Conservation (phyloP, 805 yeast genomes). For the Spathaspora girioi region DNA sequence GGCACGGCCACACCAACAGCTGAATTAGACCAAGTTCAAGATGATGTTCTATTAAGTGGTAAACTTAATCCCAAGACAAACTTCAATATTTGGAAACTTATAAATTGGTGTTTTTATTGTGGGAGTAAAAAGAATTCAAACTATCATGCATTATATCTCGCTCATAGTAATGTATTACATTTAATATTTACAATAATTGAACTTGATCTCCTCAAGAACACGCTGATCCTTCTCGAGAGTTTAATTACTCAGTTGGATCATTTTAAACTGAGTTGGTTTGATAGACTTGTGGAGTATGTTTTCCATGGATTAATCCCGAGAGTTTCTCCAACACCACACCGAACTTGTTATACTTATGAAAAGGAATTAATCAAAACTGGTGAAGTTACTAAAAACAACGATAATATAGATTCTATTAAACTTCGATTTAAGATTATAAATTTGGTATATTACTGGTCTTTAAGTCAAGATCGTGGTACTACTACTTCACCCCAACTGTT, state of each 20-base stretch:
- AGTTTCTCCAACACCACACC: slow-evolving; percentile 10
- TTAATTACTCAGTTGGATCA: slow-evolving; percentile 21
- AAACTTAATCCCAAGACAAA: slow-evolving; percentile 18
- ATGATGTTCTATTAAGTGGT: slow-evolving; percentile 23
- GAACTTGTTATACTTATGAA: slow-evolving; percentile 26
- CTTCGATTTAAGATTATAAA: slow-evolving; percentile 19
- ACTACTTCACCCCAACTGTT: neutral
- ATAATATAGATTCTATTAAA: slow-evolving; percentile 25
- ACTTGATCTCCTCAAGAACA: slow-evolving; percentile 9
- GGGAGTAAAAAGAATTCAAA: slow-evolving; percentile 20
- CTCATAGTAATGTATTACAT: slow-evolving; percentile 17
- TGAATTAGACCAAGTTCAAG: slow-evolving; percentile 17
- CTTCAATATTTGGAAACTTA: slow-evolving; percentile 27
- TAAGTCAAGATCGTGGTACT: neutral
- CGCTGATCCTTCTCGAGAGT: slow-evolving; percentile 7
- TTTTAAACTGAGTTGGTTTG: slow-evolving; percentile 22
- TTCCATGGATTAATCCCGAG: slow-evolving; percentile 25
- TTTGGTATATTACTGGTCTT: slow-evolving; percentile 16
- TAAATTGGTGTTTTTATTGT: slow-evolving; percentile 36
- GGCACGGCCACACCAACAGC: neutral
- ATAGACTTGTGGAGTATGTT: slow-evolving; percentile 22
- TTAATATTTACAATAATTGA: slow-evolving; percentile 19
- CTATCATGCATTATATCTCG: slow-evolving; percentile 21
- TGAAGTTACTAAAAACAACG: slow-evolving; percentile 12
- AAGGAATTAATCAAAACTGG: slow-evolving; percentile 19